These are phyloP conservation scores for Claviceps quebecensis DNA, from an alignment of 2,329 filamentous ascomycete species.

Conservation along the genomic window DNA sequence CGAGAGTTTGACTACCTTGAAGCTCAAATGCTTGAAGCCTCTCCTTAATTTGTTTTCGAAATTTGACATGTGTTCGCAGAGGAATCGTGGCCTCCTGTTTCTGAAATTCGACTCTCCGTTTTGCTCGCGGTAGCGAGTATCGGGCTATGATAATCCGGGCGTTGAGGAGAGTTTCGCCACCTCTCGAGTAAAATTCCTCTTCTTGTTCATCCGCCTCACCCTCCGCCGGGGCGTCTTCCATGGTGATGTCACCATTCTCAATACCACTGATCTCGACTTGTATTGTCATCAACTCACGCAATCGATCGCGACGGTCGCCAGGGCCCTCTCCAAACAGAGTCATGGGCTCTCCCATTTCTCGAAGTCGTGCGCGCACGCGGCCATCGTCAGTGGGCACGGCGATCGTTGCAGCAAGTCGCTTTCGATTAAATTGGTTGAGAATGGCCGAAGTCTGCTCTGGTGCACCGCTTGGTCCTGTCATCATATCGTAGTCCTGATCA, in stretches of 20 bases:
- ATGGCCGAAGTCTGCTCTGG: conserved; percentile 77
- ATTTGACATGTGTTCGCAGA: conserved; percentile 79
- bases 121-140: conserved; percentile 73
- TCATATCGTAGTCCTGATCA: conserved; percentile 78
- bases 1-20: conserved; percentile 84
- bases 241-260: conserved; percentile 43
- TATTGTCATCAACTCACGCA: conserved; percentile 67
- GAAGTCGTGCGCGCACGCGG: conserved; percentile 64
- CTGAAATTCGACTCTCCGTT: conserved; percentile 61
- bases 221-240: conserved; percentile 45
- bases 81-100: conserved; percentile 71
- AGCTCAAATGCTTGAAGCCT: conserved; percentile 71
- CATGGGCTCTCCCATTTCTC: conserved; percentile 82
- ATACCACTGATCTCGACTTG: conserved; percentile 49
- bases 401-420: conserved; percentile 75
- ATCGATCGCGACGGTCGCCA: conserved; percentile 69
- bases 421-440: conserved; percentile 78
- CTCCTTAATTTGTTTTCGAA: conserved; percentile 80
- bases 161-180: conserved; percentile 57
- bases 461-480: conserved; percentile 50
- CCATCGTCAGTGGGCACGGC: conserved; percentile 89
- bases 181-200: conserved; percentile 91
- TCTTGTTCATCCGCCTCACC: conserved; percentile 60
- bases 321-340: conserved; percentile 89
- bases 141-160: conserved; percentile 67